phyloP scores from a whole-genome alignment of 352 stramenopile species.

The Phytophthora foliorum region DNA sequence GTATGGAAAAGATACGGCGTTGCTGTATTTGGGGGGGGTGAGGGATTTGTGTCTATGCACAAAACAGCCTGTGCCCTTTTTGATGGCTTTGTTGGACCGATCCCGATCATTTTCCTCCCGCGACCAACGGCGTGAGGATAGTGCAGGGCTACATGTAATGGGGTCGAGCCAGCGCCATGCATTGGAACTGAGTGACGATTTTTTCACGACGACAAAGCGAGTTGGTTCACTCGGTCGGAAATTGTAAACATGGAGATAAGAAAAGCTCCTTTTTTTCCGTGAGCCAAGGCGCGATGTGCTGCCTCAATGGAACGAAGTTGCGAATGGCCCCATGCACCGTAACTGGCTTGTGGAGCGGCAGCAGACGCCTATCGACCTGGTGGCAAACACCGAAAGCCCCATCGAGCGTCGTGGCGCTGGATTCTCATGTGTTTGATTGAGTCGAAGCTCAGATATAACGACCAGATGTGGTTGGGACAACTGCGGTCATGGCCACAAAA shows the following conservation, averaged over 20 bases:
- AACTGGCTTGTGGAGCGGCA: conserved; percentile 1
- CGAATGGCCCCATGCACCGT: neutral
- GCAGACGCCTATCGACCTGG: neutral
- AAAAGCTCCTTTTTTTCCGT: neutral
- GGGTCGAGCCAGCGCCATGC: neutral
- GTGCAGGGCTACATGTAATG: neutral
- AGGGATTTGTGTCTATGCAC: neutral
- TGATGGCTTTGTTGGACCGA: neutral
- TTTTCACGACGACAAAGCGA: conserved; percentile 3
- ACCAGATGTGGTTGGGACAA: neutral
- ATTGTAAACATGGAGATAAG: neutral
- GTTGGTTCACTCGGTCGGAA: conserved; percentile 4
- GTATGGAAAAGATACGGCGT: neutral
- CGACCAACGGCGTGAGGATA: neutral
- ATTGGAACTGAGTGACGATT: neutral
- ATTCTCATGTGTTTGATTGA: neutral
- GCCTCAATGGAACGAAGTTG: conserved; percentile 1
- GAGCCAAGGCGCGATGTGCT: neutral
- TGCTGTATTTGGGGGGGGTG: neutral
- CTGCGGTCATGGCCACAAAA: neutral
- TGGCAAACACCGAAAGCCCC: neutral
- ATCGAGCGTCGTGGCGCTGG: neutral
- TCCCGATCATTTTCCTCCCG: conserved; percentile 6
- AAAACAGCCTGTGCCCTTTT: conserved; percentile 1
- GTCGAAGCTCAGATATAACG: neutral